Base-by-base conservation (phyloP, 2,329 filamentous ascomycete genomes). In the Aspergillus sclerotialis region DNA sequence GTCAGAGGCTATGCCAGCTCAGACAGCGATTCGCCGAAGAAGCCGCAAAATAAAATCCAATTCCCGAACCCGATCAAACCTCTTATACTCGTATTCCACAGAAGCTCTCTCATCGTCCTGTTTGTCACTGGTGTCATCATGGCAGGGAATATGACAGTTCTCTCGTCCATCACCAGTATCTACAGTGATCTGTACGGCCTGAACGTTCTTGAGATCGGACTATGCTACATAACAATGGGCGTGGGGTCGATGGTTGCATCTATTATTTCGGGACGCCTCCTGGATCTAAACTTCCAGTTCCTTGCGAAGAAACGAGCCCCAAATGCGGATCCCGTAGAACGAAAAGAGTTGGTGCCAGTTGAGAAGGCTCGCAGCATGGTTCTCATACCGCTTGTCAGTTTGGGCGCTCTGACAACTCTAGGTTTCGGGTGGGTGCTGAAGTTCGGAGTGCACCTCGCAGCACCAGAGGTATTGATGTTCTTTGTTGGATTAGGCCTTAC, bases 191-290 rank as follows among this genome's bases (percentile, higher is more conserved):
- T 37, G 4, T 64, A 64, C 36, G 45, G 49, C 24, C 53, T 61
- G 34, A 43, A 55, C 32, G 44, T 53, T n/a, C 43, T 63, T 14
- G 43, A 61, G 12, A 50, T 62, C 17, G 53, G 53, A 3, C 51
- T 65, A 2, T 53, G 50, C 38, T 63, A 58, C 39, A 46, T 64
- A 4, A 55, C 61, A 1, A 40, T 60, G 10, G 49, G 49, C 2
- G 31, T 42, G 2, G 49, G 48, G 4, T 45, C 43, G 12, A 45
- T 45, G n/a, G 37, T 45, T 2, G 45, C 48, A 2, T 45, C 44
- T 5, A 32, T 49, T 5, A 25, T 35, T 1, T 45, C 41, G 0
- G 48, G 50, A 0, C 42, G 46, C 7, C 14, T 50, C 3, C 28
- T 53, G 1, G 48, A 53, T 29, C 42, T 36, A 25, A 51, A 52